Evolutionary conservation across 768 basidiomycete species (phyloP), one percentile per base, ranked within the genome.

Genomic region (Gloeopeniophorella convolvens): DNA sequence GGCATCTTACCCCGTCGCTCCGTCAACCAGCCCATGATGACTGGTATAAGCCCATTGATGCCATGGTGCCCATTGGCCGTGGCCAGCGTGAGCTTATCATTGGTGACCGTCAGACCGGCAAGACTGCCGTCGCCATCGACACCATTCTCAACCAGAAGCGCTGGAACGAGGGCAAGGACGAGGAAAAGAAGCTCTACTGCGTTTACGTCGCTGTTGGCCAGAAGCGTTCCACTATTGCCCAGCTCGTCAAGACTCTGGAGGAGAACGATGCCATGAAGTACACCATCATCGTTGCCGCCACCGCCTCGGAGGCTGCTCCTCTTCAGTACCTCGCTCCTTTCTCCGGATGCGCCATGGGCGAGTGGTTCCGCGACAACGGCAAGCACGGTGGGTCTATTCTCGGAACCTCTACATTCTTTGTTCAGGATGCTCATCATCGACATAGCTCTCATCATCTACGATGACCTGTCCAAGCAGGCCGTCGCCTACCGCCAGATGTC

Each of bases 401-500:
- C 12, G 18, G 32, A 4, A 16, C 12, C 13, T 40, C 41, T 18
- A 11, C 11, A 12, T 9, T 21, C 5, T 12, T 37, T 20, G 36
- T 23, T 58, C 13, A 49, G n/a, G 10, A 12, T 18, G 13, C 27
- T 35, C 16, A 30, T 7, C 2, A 9, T 15, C 39, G 13, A 27
- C 20, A 15, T 42, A 88, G 87, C 95, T 59, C 81, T 98, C 63
- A 98, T 99, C 73, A 89, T 99, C 75, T 99, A 96, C 73, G 96
- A 99, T 66, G 96, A 98, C 72, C 75, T 99, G 70, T 99, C 96
- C 65, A 99, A 99, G 78, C 96, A 99, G 76, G 96, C 96, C 61
- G 96, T 99, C 52, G 96, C 96, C 57, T 99, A 99, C 81, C 94
- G 96, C 80, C 96, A 99, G 70, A 99, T 99, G 96, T 99, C 96